Evolutionary conservation across 768 basidiomycete genomes (phyloP).

Genomic region (Piloderma croceum): DNA sequence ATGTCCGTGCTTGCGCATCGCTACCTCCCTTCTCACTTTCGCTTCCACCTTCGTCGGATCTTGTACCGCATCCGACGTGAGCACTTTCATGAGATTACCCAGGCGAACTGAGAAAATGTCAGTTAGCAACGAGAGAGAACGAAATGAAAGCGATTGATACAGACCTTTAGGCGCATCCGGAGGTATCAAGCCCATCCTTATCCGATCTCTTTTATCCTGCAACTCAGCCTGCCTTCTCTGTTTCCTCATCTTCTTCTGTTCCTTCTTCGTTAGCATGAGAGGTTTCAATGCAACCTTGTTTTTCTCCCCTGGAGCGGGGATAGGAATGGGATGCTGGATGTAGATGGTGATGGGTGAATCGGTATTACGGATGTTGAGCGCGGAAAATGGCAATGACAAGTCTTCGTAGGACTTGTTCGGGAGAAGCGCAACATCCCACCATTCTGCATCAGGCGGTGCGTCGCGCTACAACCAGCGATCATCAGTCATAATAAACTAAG

Average conservation of each 20-base stretch:
- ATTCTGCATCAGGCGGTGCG: slow-evolving; percentile 86
- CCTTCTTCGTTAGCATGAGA: slow-evolving; percentile 91
- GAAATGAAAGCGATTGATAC: slow-evolving; percentile 8
- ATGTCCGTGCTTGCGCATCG: slow-evolving; percentile 80
- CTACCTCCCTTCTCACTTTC: slow-evolving; percentile 88
- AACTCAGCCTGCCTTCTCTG: slow-evolving; percentile 81
- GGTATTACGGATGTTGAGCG: slow-evolving; percentile 56
- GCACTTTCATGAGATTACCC: slow-evolving; percentile 94
- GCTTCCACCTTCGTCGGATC: slow-evolving; percentile 98
- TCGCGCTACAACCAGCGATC: slow-evolving; percentile 47
- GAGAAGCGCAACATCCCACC: slow-evolving; percentile 93
- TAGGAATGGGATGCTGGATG: slow-evolving; percentile 95
- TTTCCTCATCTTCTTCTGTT: slow-evolving; percentile 96
- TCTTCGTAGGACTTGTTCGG: slow-evolving; percentile 80
- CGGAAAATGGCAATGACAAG: slow-evolving; percentile 48
- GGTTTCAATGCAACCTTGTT: slow-evolving; percentile 74
- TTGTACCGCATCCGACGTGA: slow-evolving; percentile 94
- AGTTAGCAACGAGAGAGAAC: slow-evolving; percentile 6
- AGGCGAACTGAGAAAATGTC: slow-evolving; percentile 61
- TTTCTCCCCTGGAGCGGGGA: slow-evolving; percentile 87
- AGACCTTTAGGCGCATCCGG: slow-evolving; percentile 92
- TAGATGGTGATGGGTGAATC: slow-evolving; percentile 83
- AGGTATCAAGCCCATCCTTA: slow-evolving; percentile 92
- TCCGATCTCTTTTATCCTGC: slow-evolving; percentile 91
- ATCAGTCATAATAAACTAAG: not conserved